phyloP scores from a whole-genome alignment of 352 stramenopile genomes.

The Phytophthora ohioensis region DNA sequence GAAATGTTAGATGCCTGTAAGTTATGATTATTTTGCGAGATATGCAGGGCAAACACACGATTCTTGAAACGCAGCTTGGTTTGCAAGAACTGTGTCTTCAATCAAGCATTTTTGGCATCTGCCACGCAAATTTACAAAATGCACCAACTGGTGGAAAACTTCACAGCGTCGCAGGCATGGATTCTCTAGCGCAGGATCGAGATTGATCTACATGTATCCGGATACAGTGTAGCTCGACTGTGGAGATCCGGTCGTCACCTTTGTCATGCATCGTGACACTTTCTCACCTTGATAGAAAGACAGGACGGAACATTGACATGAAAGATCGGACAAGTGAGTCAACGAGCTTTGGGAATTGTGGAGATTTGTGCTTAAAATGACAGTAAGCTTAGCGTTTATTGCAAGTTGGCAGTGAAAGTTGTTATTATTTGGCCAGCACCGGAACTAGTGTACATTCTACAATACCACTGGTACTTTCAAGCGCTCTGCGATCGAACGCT shows the following conservation, averaged over 20 bases:
- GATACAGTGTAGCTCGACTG: too few species aligned
- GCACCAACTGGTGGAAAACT: slow-evolving; percentile 23
- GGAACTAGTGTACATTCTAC: neutral
- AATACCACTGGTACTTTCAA: slow-evolving; percentile 2
- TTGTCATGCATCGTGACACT: too few species aligned
- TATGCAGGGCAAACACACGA: slow-evolving; percentile 34
- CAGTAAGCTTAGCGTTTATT: too few species aligned
- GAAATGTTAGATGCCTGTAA: neutral
- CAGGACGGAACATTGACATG: neutral
- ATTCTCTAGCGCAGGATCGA: neutral
- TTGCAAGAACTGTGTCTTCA: slow-evolving; percentile 16
- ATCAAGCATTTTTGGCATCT: slow-evolving; percentile 3
- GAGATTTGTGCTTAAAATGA: neutral
- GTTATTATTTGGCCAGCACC: neutral
- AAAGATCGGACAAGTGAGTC: slow-evolving; percentile 13
- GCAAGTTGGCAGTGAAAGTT: neutral
- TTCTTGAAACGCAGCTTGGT: slow-evolving; percentile 36
- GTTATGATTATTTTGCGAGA: slow-evolving; percentile 28
- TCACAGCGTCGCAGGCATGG: slow-evolving; percentile 5
- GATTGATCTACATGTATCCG: neutral
- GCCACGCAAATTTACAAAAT: slow-evolving; percentile 18
- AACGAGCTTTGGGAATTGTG: neutral
- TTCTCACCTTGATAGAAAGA: neutral
- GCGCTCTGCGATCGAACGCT: slow-evolving; percentile 21
- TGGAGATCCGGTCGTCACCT: too few species aligned